Base-by-base conservation (phyloP, 768 basidiomycete species). In the Wakefieldia striispora region DNA sequence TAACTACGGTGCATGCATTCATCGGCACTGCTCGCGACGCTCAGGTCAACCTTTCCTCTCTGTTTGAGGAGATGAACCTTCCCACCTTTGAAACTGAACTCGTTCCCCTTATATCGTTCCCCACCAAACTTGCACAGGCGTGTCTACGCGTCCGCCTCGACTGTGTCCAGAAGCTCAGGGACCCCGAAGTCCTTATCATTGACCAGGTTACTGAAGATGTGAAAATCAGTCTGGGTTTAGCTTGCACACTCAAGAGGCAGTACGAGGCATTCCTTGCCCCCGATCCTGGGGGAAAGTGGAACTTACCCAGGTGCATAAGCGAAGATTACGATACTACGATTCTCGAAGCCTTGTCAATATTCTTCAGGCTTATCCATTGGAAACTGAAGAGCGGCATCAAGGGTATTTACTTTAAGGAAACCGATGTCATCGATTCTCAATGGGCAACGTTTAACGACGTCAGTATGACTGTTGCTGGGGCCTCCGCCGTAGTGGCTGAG, bases 361-460 rank as follows among this genome's bases (percentile, higher is more conserved):
- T 98, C 71, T 99, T 99, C 78, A 87, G 81, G 62, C 76, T 99
- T 31, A 84, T 98, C 19, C 92, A 95, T 57, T 93, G 88, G 90
- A 95, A 97, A 67, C 77, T 99, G 44, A 95, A 95, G 75, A 88
- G 90, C 55, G 91, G 88, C 17, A 80, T 84, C 51, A 93, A 91
- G 66, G 89, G 88, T 17, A 91, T 95, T 41, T 90, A 95, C 69
- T 95, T 98, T 76, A 93, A 95, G 64, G 97, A 99, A 74, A 97
- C 95, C 0, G 95, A 98, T 65, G 84, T 98, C n/a, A 77, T 99
- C 33, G 95, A 99, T 64, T 85, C 88, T 6, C 94, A 98, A 60
- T 95, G 94, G 90, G 86, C 89, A 17, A 95, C 95, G 19, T 85
- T 98, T 69, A 90, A 89, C 56, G 90, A 91, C 65, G 92, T 95